Evolutionary conservation across 106 monocot genomes (phyloP).

Genomic region (Acorus gramineus): DNA sequence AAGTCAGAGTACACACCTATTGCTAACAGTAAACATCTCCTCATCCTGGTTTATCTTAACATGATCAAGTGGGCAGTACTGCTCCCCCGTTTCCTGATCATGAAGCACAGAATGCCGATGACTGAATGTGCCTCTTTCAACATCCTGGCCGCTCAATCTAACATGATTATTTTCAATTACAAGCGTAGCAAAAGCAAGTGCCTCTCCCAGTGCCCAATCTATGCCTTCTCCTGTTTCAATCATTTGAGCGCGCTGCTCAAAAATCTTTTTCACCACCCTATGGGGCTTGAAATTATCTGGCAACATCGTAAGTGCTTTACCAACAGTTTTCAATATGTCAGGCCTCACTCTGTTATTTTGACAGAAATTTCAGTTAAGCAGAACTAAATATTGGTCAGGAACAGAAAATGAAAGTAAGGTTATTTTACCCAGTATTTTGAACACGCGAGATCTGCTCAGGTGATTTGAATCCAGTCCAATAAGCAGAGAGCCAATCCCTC

Average conservation of each 20-base stretch:
- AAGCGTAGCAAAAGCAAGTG: slow-evolving; percentile 97
- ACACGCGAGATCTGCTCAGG: slow-evolving; percentile 93
- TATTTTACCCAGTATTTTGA: slow-evolving; percentile 73
- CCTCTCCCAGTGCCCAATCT: slow-evolving; percentile 90
- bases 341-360: slow-evolving; percentile 61
- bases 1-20: slow-evolving; percentile 40
- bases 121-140: slow-evolving; percentile 97
- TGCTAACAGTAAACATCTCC: slow-evolving; percentile 94
- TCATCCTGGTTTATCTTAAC: slow-evolving; percentile 64
- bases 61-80: slow-evolving; percentile 76
- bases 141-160: slow-evolving; percentile 94
- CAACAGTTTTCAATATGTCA: slow-evolving; percentile 77
- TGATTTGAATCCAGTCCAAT: slow-evolving; percentile 94
- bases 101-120: slow-evolving; percentile 89
- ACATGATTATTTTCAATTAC: slow-evolving; percentile 93
- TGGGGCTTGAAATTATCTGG: slow-evolving; percentile 90
- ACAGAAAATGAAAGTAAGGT: neutral
- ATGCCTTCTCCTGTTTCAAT: slow-evolving; percentile 85
- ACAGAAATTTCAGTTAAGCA: neutral
- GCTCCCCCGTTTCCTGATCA: slow-evolving; percentile 69
- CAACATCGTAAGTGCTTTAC: slow-evolving; percentile 69
- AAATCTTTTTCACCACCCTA: slow-evolving; percentile 63
- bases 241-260: slow-evolving; percentile 70
- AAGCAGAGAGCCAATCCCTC: slow-evolving; percentile 90
- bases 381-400: too few species aligned